phyloP scores from a whole-genome alignment of 257 asterid genomes.

The Petrea volubilis region DNA sequence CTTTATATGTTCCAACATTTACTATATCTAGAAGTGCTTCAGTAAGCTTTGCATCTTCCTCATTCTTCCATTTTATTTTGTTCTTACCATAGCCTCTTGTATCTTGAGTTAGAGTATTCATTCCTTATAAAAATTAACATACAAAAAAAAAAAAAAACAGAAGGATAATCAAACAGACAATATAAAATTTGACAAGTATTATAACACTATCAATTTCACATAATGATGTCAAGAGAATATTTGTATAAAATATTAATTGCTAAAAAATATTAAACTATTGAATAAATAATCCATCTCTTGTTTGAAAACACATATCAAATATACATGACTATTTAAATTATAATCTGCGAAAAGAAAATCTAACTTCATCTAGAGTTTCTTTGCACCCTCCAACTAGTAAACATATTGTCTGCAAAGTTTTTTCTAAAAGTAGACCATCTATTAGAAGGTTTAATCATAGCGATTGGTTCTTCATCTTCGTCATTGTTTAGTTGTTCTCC shows the following conservation, averaged over 20 bases:
- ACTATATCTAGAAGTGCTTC: background rate
- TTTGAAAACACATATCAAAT: background rate
- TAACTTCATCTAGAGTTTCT: background rate
- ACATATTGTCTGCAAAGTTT: background rate
- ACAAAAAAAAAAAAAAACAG: background rate
- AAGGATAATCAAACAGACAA: background rate
- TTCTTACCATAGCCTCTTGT: background rate
- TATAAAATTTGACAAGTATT: background rate
- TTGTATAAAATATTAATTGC: background rate
- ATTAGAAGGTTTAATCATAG: background rate
- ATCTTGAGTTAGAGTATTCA: background rate
- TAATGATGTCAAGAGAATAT: no score
- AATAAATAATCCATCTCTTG: background rate
- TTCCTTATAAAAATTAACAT: background rate
- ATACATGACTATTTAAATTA: no score
- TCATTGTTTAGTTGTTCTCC: background rate
- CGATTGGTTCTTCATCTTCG: background rate
- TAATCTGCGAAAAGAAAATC: background rate
- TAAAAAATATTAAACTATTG: no score
- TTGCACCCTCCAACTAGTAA: background rate
- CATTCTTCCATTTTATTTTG: background rate
- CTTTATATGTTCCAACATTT: background rate
- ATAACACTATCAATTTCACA: no score
- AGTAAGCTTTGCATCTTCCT: background rate
- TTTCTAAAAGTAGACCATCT: background rate